Evolutionary conservation across 495 filamentous ascomycete species (phyloP).

Genomic region (Darksidea phi): DNA sequence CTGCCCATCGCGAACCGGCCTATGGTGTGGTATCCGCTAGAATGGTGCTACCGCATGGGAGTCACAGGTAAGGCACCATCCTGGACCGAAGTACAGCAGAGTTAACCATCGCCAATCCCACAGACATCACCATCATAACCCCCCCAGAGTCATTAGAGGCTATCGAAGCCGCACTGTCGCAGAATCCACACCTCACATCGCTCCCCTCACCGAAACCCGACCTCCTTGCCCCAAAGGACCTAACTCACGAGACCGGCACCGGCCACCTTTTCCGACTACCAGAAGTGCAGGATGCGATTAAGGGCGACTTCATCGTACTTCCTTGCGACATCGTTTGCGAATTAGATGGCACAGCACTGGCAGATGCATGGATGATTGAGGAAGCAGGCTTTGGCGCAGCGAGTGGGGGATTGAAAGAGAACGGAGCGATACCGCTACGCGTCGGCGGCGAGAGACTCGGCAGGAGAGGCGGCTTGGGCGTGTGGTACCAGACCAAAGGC

Average conservation of each 20-base stretch:
- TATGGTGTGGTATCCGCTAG: slow-evolving; percentile 93
- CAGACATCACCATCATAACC: slow-evolving; percentile 81
- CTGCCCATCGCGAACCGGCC: slow-evolving; percentile 91
- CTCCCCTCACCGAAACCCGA: slow-evolving; percentile 72
- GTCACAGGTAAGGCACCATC: slow-evolving; percentile 61
- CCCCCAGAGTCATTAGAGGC: slow-evolving; percentile 70
- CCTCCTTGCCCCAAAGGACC: slow-evolving; percentile 67
- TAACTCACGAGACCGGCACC: slow-evolving; percentile 78
- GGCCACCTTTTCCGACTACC: slow-evolving; percentile 75
- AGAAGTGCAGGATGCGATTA: slow-evolving; percentile 55
- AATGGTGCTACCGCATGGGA: slow-evolving; percentile 84
- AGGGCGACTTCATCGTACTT: slow-evolving; percentile 81
- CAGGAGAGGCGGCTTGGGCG: slow-evolving; percentile 72
- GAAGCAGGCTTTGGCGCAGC: slow-evolving; percentile 63
- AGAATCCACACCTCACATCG: slow-evolving; percentile 82
- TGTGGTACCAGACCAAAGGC: slow-evolving; percentile 86
- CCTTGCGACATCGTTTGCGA: slow-evolving; percentile 95
- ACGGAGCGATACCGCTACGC: slow-evolving; percentile 42
- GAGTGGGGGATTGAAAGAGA: slow-evolving; percentile 42
- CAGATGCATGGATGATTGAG: slow-evolving; percentile 90
- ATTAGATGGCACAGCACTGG: slow-evolving; percentile 72
- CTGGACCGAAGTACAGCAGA: background rate
- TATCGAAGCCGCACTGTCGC: slow-evolving; percentile 74
- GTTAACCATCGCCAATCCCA: background rate
- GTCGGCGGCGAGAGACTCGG: slow-evolving; percentile 56